Conservation (phyloP, 768 basidiomycete species). For the Sporobolomyces roseus region DNA sequence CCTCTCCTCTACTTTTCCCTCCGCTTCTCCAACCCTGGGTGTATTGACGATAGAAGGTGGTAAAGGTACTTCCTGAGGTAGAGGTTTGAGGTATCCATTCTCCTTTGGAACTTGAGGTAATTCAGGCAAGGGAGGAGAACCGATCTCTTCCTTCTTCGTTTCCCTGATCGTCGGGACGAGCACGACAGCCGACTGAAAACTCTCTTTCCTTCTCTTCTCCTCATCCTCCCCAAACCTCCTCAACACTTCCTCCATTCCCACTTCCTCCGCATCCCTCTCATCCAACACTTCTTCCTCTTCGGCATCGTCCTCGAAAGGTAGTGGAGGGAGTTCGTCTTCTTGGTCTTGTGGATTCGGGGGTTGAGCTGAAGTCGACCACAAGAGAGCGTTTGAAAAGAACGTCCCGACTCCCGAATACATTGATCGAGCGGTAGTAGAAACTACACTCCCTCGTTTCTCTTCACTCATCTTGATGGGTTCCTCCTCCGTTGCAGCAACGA, state of each 20-base stretch:
- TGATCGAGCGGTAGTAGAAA: not conserved
- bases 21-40: not conserved
- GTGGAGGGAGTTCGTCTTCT: not conserved
- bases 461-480: too few species aligned
- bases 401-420: constrained; percentile 1
- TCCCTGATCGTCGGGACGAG: too few species aligned
- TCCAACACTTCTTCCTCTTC: not conserved
- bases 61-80: not conserved
- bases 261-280: not conserved
- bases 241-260: too few species aligned
- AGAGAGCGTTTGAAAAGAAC: not conserved
- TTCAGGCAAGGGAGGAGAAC: constrained; percentile 4
- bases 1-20: too few species aligned
- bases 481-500: too few species aligned
- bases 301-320: not conserved
- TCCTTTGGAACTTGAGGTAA: not conserved
- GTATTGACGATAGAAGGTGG: not conserved
- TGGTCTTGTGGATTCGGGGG: not conserved
- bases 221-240: too few species aligned
- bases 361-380: not conserved
- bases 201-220: too few species aligned
- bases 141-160: not conserved
- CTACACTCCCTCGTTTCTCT: constrained; percentile 6
- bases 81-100: too few species aligned
- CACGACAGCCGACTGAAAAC: too few species aligned